phyloP scores from a whole-genome alignment of 202 grass and related monocot species.

The Panicum virgatum region DNA sequence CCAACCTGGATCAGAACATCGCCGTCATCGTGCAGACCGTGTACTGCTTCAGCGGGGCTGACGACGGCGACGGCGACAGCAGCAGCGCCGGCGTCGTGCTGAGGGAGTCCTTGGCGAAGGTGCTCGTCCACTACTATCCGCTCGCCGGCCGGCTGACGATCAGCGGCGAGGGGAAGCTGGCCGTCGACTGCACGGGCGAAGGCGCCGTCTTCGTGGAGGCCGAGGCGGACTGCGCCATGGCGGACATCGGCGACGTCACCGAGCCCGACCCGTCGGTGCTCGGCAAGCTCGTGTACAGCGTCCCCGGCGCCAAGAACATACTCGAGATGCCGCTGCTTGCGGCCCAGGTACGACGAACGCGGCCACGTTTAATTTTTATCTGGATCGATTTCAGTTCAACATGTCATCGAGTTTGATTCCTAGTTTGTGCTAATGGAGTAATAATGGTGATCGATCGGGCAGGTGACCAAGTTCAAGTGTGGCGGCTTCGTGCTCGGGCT shows the following conservation, averaged over 20 bases:
- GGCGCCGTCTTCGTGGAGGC: slow-evolving; percentile 84
- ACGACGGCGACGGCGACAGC: neutral
- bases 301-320: slow-evolving; percentile 69
- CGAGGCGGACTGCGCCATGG: slow-evolving; percentile 53
- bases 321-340: slow-evolving; percentile 63
- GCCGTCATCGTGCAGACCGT: slow-evolving; percentile 74
- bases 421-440: neutral
- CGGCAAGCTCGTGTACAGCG: slow-evolving; percentile 58
- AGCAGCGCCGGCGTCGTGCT: slow-evolving; percentile 28
- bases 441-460: neutral
- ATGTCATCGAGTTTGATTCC: neutral
- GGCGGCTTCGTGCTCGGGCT: slow-evolving; percentile 70
- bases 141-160: slow-evolving; percentile 57
- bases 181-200: slow-evolving; percentile 62
- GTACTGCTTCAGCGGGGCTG: slow-evolving; percentile 61
- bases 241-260: slow-evolving; percentile 58
- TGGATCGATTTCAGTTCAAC: no score
- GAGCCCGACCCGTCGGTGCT: slow-evolving; percentile 53
- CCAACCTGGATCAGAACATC: slow-evolving; percentile 88
- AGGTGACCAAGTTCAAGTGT: slow-evolving; percentile 83
- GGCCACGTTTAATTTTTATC: no score
- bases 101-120: slow-evolving; percentile 60
- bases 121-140: slow-evolving; percentile 68
- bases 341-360: slow-evolving; percentile 44
- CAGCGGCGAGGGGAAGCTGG: slow-evolving; percentile 54